Percentiles rank a stretch among this genome's conserved stretches.
Evolutionary conservation across 2,329 filamentous ascomycete genomes (phyloP).

Genomic region (Fusarium xyrophilum): DNA sequence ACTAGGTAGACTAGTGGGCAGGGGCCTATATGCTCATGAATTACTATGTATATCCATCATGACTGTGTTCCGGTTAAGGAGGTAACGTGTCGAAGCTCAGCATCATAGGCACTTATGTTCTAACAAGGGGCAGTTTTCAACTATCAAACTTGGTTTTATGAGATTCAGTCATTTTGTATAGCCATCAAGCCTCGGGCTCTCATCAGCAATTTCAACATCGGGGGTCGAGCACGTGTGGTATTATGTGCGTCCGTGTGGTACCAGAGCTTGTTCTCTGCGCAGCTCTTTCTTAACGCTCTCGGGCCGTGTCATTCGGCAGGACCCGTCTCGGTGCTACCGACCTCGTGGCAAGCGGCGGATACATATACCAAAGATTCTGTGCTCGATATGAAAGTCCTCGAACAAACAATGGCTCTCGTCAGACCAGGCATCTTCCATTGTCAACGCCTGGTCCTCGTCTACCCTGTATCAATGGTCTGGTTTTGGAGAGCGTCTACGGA

Average conservation of each 20-base stretch:
- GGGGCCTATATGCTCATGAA: conserved; percentile 11
- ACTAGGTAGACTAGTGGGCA: conserved; percentile 22
- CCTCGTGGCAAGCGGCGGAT: neutral
- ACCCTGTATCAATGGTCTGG: neutral
- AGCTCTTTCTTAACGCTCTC: conserved; percentile 2
- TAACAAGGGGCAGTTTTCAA: neutral
- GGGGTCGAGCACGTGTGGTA: neutral
- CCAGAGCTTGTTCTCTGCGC: conserved; percentile 5
- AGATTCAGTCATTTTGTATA: too few relatives aligned
- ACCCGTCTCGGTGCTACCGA: conserved; percentile 8
- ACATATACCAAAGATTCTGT: neutral
- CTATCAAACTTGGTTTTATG: neutral
- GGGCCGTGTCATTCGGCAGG: conserved; percentile 12
- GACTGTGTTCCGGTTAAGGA: neutral
- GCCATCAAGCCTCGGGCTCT: neutral
- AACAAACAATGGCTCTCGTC: neutral
- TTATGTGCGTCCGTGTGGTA: neutral
- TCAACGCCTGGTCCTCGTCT: neutral
- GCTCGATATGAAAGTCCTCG: neutral
- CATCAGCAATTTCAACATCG: neutral
- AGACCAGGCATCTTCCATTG: neutral
- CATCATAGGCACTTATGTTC: neutral
- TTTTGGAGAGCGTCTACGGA: neutral
- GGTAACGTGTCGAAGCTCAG: neutral
- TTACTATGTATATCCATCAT: conserved; percentile 10